These are phyloP conservation scores for Ganoderma lingzhi DNA, from an alignment of 1,284 basidiomycete genomes.

Conservation along the genomic window DNA sequence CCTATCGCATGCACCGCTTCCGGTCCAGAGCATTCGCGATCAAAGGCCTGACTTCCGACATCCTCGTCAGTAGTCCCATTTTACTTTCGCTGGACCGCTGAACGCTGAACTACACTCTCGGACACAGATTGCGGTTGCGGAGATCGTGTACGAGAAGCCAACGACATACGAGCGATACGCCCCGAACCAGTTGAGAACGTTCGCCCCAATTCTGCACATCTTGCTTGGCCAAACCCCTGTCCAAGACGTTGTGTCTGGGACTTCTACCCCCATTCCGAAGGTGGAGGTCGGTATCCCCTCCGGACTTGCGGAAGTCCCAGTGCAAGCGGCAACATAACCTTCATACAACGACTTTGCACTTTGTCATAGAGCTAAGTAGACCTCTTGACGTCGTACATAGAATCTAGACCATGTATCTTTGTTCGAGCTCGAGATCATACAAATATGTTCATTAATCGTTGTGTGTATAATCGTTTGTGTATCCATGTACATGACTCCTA, in stretches of 20 bases:
- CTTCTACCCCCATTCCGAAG: conserved; percentile 31
- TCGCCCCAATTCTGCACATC: conserved; percentile 37
- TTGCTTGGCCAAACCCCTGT: conserved; percentile 29
- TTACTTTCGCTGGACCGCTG: not conserved
- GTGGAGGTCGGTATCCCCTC: conserved; percentile 32
- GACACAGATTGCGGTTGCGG: conserved; percentile 63
- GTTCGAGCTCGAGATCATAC: not conserved
- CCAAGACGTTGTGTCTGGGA: conserved; percentile 29
- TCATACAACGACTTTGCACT: not conserved
- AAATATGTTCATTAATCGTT: no score
- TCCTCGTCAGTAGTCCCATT: conserved; percentile 60
- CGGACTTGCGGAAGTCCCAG: conserved; percentile 12
- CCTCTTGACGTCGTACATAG: not conserved
- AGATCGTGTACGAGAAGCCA: conserved; percentile 59
- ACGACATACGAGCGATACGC: conserved; percentile 62
- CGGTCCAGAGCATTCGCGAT: conserved; percentile 78
- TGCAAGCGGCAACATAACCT: conserved; percentile 12
- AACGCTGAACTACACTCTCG: not conserved
- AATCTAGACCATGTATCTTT: not conserved
- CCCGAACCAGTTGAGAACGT: conserved; percentile 46
- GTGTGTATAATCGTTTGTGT: no score
- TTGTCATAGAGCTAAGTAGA: not conserved
- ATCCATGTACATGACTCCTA: no score
- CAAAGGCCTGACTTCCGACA: conserved; percentile 85
- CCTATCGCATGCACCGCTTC: conserved; percentile 81